Percentiles rank a stretch among this genome's conserved stretches.
These are phyloP conservation scores for Calonectria fujianensis DNA, from an alignment of 2,329 filamentous ascomycete species.

Conservation along the genomic window DNA sequence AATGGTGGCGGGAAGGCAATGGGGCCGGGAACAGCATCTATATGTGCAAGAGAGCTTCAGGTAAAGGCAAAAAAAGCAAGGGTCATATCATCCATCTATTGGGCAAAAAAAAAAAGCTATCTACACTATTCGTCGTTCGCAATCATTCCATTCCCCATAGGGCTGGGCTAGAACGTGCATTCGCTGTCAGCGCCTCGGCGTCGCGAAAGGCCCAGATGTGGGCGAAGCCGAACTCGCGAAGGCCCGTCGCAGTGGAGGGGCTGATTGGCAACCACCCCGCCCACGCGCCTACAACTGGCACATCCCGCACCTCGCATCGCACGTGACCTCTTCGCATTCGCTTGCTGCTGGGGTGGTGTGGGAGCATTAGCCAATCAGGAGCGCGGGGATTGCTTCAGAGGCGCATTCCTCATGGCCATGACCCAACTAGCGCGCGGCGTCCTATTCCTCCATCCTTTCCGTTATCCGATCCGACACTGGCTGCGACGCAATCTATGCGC, in stretches of 20 bases:
- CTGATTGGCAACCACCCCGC: not conserved
- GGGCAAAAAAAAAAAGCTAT: not conserved
- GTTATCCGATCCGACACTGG: not conserved
- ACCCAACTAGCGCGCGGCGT: not conserved
- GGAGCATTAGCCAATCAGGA: constrained; percentile 1
- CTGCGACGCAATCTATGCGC: constrained; percentile 18
- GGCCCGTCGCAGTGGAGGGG: not conserved
- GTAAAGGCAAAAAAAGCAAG: not conserved
- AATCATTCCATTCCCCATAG: constrained; percentile 8
- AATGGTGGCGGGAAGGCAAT: not conserved
- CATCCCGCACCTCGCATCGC: not conserved
- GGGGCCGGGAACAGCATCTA: not conserved
- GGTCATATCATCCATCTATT: not conserved
- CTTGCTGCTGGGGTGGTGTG: constrained; percentile 8
- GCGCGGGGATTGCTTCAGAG: not conserved
- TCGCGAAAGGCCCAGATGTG: not conserved
- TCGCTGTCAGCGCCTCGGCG: constrained; percentile 15
- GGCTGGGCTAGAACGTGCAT: not conserved
- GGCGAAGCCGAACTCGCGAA: constrained; percentile 18
- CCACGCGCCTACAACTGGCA: not conserved
- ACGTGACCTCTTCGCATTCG: constrained; percentile 23
- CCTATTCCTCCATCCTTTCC: not conserved
- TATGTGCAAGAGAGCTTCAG: constrained; percentile 1
- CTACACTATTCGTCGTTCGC: constrained; percentile 8
- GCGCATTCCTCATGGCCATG: not conserved